Conservation (phyloP, 108 stramenopile genomes). For the Cyclotella distinguenda region DNA sequence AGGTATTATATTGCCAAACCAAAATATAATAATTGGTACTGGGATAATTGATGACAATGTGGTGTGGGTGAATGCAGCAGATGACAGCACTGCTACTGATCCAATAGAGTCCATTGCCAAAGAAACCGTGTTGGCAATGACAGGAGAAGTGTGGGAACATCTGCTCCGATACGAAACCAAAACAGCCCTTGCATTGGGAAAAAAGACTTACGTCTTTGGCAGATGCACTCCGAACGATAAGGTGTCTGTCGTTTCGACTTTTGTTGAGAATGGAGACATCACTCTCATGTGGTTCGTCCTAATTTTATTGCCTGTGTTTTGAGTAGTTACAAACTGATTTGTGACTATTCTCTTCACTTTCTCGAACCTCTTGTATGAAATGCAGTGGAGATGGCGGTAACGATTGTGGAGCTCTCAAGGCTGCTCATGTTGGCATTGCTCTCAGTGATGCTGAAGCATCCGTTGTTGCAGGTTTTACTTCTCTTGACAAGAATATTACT, state of each 20-base stretch:
- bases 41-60: conserved; percentile 22
- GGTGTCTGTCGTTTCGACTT: conserved; percentile 53
- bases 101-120: conserved; percentile 11
- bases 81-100: conserved; percentile 17
- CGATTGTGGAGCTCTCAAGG: conserved; percentile 66
- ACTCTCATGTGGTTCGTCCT: conserved; percentile 66
- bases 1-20: conserved; percentile 48
- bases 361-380: neutral
- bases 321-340: neutral
- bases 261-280: conserved; percentile 59
- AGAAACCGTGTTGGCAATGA: conserved; percentile 49
- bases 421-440: conserved; percentile 71
- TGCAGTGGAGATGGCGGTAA: conserved; percentile 67
- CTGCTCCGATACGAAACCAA: conserved; percentile 35
- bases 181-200: conserved; percentile 28
- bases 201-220: conserved; percentile 53
- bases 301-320: neutral
- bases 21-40: conserved; percentile 40
- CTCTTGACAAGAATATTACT: conserved; percentile 58
- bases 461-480: conserved; percentile 70
- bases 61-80: conserved; percentile 41
- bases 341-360: neutral
- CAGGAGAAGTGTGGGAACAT: conserved; percentile 55
- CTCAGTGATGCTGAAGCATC: conserved; percentile 69
- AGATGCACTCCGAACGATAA: conserved; percentile 61